Evolutionary conservation across 2,329 filamentous ascomycete species (phyloP).

Genomic region (Pseudonectria foliicola): DNA sequence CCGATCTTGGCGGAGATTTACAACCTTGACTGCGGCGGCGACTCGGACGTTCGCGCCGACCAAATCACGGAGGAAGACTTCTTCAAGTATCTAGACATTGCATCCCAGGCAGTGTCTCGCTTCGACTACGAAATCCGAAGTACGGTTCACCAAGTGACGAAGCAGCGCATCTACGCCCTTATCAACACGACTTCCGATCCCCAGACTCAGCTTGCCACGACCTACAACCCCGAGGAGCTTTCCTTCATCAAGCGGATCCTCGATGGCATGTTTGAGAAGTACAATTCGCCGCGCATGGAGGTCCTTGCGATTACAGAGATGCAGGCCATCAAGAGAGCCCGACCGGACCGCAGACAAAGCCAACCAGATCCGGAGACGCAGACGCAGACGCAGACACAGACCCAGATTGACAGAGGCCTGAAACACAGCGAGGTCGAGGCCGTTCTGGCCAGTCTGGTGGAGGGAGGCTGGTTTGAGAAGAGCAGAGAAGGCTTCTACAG

Average conservation of each 20-base stretch:
- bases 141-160: constrained; percentile 59
- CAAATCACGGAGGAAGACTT: constrained; percentile 65
- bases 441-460: constrained; percentile 61
- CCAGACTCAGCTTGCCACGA: constrained; percentile 80
- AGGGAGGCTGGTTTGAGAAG: constrained; percentile 79
- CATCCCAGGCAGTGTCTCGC: constrained; percentile 65
- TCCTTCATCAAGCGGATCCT: constrained; percentile 82
- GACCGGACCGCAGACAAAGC: constrained; percentile 37
- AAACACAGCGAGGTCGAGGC: constrained; percentile 72
- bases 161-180: constrained; percentile 67
- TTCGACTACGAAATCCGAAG: constrained; percentile 86
- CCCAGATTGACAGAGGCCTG: constrained; percentile 47
- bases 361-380: constrained; percentile 26
- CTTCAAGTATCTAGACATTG: constrained; percentile 57
- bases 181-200: constrained; percentile 84
- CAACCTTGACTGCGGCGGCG: constrained; percentile 40
- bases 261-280: constrained; percentile 84
- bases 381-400: too few species aligned
- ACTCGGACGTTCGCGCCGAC: constrained; percentile 40
- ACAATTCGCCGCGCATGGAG: constrained; percentile 75
- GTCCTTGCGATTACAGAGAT: constrained; percentile 75
- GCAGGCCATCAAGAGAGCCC: constrained; percentile 66
- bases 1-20: constrained; percentile 71
- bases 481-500: constrained; percentile 66
- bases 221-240: constrained; percentile 74